These are phyloP conservation scores for Baeospora myosura DNA, from an alignment of 1,284 basidiomycete species.

Conservation along the genomic window DNA sequence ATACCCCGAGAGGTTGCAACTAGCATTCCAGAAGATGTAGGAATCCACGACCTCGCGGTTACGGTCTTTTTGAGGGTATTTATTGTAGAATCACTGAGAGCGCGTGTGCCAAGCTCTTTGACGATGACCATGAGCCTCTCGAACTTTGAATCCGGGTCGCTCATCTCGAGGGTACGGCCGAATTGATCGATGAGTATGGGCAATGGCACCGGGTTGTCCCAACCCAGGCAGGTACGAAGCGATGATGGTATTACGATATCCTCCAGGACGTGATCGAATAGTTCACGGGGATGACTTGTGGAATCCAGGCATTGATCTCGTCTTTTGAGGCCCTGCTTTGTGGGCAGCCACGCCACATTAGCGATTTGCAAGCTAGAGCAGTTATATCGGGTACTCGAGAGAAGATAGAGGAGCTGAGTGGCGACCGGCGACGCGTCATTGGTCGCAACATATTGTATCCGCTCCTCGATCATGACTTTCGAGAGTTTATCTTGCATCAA, in stretches of 20 bases:
- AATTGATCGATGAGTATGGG: slow-evolving; percentile 24
- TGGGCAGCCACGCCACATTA: slow-evolving; percentile 27
- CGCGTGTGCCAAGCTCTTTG: slow-evolving; percentile 24
- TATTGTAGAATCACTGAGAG: slow-evolving; percentile 18
- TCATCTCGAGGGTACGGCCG: slow-evolving; percentile 14
- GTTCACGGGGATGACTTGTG: slow-evolving; percentile 12
- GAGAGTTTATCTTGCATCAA: slow-evolving; percentile 25
- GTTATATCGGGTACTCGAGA: slow-evolving; percentile 17
- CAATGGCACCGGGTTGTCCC: slow-evolving; percentile 25
- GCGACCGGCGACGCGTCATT: slow-evolving; percentile 10
- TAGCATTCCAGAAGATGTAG: slow-evolving; percentile 18
- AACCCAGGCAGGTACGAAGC: slow-evolving; percentile 22
- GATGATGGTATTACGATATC: slow-evolving; percentile 18
- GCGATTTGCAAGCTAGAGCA: slow-evolving; percentile 17
- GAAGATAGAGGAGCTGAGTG: slow-evolving; percentile 15
- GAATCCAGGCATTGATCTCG: slow-evolving; percentile 22
- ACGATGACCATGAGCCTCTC: slow-evolving; percentile 17
- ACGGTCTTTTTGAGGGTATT: slow-evolving; percentile 14
- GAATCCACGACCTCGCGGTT: slow-evolving; percentile 24
- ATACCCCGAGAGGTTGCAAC: slow-evolving; percentile 21
- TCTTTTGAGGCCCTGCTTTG: slow-evolving; percentile 19
- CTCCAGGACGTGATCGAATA: slow-evolving; percentile 27
- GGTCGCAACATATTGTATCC: slow-evolving; percentile 23
- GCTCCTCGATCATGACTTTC: slow-evolving; percentile 22
- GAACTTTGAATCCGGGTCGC: not conserved